Conservation (phyloP, 2,329 filamentous ascomycete species). For the Diplodia corticola region DNA sequence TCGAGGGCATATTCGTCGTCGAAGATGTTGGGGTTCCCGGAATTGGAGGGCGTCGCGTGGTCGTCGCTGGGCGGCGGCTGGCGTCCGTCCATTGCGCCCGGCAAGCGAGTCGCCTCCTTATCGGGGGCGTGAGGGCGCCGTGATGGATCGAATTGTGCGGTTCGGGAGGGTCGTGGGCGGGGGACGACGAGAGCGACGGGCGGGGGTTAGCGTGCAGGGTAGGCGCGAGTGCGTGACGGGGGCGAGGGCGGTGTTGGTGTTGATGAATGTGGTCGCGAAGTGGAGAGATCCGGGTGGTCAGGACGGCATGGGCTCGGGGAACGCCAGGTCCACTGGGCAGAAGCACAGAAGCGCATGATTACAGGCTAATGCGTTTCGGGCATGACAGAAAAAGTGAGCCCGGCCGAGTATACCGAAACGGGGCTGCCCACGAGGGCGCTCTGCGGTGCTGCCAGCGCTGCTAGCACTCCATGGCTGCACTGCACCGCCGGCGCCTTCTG, state of each 20-base stretch:
- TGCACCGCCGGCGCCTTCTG: background rate
- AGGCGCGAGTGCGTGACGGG: background rate
- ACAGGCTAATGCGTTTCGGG: constrained; percentile 34
- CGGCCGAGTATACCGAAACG: constrained; percentile 10
- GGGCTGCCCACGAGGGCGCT: constrained; percentile 8
- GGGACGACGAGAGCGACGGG: background rate
- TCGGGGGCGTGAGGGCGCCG: constrained; percentile 21
- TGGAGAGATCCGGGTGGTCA: constrained; percentile 27
- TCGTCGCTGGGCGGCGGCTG: constrained; percentile 35
- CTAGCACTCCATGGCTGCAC: background rate
- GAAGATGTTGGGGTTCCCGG: constrained; percentile 46
- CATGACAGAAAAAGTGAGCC: constrained; percentile 17
- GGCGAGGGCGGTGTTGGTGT: constrained; percentile 29
- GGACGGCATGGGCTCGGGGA: constrained; percentile 31
- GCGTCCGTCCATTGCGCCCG: constrained; percentile 42
- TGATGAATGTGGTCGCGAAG: constrained; percentile 26
- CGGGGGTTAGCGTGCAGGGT: constrained; percentile 6
- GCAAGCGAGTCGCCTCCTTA: constrained; percentile 22
- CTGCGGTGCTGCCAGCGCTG: constrained; percentile 6
- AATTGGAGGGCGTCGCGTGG: constrained; percentile 31
- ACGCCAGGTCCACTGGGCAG: constrained; percentile 28
- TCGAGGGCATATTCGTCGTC: constrained; percentile 51
- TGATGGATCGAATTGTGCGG: constrained; percentile 25
- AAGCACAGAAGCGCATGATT: constrained; percentile 9
- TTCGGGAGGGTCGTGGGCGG: background rate